These are phyloP conservation scores for Plenodomus biglobosus DNA, from an alignment of 2,329 filamentous ascomycete genomes.

Conservation along the genomic window DNA sequence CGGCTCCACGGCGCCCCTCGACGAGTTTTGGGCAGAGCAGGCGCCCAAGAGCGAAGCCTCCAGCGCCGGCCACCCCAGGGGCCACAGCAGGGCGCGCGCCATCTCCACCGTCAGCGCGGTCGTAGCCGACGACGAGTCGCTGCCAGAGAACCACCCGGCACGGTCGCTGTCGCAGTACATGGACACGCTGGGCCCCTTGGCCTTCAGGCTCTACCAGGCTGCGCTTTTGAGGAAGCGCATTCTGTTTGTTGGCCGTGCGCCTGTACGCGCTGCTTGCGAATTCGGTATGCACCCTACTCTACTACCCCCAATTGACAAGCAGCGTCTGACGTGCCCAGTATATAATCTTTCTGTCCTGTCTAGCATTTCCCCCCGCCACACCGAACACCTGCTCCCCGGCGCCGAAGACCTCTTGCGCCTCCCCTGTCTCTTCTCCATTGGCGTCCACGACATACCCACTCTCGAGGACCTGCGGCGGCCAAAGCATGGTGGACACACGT, in stretches of 20 bases:
- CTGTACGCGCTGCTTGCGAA: conserved; percentile 82
- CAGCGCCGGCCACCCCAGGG: conserved; percentile 13
- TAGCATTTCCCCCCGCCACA: conserved; percentile 76
- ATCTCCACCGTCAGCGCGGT: conserved; percentile 59
- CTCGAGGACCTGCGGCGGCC: conserved; percentile 61
- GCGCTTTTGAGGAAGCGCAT: conserved; percentile 86
- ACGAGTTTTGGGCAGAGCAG: conserved; percentile 77
- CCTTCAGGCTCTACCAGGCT: conserved; percentile 88
- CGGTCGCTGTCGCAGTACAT: conserved; percentile 77
- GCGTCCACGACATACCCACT: conserved; percentile 86
- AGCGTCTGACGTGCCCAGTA: conserved; percentile 55
- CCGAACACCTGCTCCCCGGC: conserved; percentile 66
- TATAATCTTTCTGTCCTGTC: conserved; percentile 93
- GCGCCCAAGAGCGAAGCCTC: conserved; percentile 4
- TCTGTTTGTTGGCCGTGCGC: conserved; percentile 80
- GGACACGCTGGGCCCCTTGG: conserved; percentile 82
- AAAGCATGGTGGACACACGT: conserved; percentile 38
- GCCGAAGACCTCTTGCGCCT: conserved; percentile 65
- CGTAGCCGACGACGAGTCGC: conserved; percentile 62
- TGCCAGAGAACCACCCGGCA: conserved; percentile 82
- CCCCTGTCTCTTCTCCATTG: conserved; percentile 86
- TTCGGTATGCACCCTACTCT: conserved; percentile 67
- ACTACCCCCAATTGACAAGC: background rate
- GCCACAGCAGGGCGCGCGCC: conserved; percentile 36
- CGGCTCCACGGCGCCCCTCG: conserved; percentile 64